Base-by-base conservation (phyloP, 2,329 filamentous ascomycete species). In the Stachybotrys echinatus region DNA sequence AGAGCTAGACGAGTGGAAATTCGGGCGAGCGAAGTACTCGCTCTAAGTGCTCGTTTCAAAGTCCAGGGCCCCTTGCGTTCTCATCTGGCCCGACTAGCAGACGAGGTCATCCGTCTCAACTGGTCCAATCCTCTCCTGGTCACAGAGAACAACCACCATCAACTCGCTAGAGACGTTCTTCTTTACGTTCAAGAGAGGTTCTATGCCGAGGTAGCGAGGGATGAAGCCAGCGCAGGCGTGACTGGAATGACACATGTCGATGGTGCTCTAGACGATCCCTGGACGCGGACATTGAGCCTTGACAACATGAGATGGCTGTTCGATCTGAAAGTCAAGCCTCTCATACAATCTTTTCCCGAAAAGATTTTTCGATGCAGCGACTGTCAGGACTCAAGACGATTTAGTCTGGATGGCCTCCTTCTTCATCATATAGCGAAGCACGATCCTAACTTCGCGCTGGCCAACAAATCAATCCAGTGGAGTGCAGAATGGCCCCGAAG, bases 291-390 rank as follows among this genome's bases (percentile, higher is more conserved):
- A 61, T 72, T 92, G 48, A 87, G 85, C 1, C 69, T 94, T 56
- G 88, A 92, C 62, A 90, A 92, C 61, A 91, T 94, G 88, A 92
- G 88, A 66, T 92, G 86, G 83, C 73, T 92, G 23, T 92, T 88
- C 63, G 88, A 92, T 60, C 81, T 80, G 56, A 91, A 89, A 64
- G 76, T 94, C 62, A 88, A 84, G 60, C 81, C 82, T 21, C 69
- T 82, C 48, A 89, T 85, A 3, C 85, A 89, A 94, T 94, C 65
- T 76, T 88, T 50, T 94, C 89, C 27, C 27, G 14, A 14, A 14
- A 34, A 34, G 27, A 10, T 34, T 8, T 34, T 34, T 14, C 10
- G 27, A 34, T 34, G 27, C 27, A 34, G 14, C 27, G 27, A 14
- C 27, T 34, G 3, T 14, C 14, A 8, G 14, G 14, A 34, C 2